Conservation (phyloP, 805 yeast species). For the Pichia thaimueangensis region DNA sequence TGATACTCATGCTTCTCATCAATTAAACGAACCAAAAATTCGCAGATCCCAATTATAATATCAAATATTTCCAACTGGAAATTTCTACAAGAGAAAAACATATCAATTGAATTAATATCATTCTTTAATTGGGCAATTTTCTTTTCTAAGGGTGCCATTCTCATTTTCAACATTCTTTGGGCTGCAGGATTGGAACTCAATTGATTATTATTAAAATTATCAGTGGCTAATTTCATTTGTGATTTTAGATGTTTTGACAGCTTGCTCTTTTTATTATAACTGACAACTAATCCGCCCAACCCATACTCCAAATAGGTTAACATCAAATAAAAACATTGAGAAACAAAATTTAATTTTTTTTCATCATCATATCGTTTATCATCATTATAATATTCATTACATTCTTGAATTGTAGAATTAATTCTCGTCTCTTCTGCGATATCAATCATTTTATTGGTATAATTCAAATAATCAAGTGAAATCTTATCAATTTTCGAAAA, state of each 20-base stretch:
- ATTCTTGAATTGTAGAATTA: slow-evolving; percentile 67
- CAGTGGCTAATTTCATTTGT: slow-evolving; percentile 48
- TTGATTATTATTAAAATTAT: slow-evolving; percentile 22
- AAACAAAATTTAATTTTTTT: slow-evolving; percentile 62
- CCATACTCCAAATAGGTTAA: slow-evolving; percentile 83
- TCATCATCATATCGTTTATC: slow-evolving; percentile 29
- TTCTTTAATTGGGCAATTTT: slow-evolving; percentile 34
- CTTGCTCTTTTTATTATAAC: slow-evolving; percentile 47
- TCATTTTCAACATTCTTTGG: slow-evolving; percentile 23
- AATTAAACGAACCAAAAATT: slow-evolving; percentile 62
- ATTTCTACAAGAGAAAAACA: slow-evolving; percentile 50
- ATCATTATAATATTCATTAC: slow-evolving; percentile 47
- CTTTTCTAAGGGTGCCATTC: slow-evolving; percentile 28
- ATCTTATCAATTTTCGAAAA: slow-evolving; percentile 68
- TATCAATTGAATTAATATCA: slow-evolving; percentile 53
- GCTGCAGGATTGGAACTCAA: slow-evolving; percentile 23
- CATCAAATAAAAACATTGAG: slow-evolving; percentile 80
- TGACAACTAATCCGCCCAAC: slow-evolving; percentile 66
- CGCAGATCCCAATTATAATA: slow-evolving; percentile 67
- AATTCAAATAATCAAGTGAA: slow-evolving; percentile 59
- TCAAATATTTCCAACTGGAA: slow-evolving; percentile 67
- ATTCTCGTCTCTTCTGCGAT: slow-evolving; percentile 77
- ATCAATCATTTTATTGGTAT: slow-evolving; percentile 48
- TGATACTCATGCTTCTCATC: slow-evolving; percentile 72
- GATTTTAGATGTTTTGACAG: slow-evolving; percentile 44